Evolutionary conservation across 2,329 filamentous ascomycete species (phyloP).

Genomic region (Nemania sp.): DNA sequence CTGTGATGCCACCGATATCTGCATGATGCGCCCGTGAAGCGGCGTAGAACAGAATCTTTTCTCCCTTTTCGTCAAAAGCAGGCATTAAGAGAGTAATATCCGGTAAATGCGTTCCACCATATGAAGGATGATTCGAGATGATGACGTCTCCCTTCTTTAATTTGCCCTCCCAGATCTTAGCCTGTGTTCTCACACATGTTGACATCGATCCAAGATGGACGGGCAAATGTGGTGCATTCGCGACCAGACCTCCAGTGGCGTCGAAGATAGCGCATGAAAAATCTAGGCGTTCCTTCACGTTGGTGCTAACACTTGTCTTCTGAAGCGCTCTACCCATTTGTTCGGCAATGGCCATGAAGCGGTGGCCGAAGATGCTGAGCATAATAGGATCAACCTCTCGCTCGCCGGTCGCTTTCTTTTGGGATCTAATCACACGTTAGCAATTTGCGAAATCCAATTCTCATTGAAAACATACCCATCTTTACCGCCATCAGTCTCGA

Average conservation of each 20-base stretch:
- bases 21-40: slow-evolving; percentile 85
- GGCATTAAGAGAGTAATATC: slow-evolving; percentile 87
- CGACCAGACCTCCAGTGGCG: slow-evolving; percentile 78
- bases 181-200: slow-evolving; percentile 83
- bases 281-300: slow-evolving; percentile 85
- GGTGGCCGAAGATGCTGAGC: slow-evolving; percentile 82
- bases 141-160: slow-evolving; percentile 84
- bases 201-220: slow-evolving; percentile 88
- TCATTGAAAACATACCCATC: slow-evolving; percentile 53
- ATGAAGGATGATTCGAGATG: slow-evolving; percentile 86
- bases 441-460: slow-evolving; percentile 9
- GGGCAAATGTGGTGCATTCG: slow-evolving; percentile 83
- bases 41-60: slow-evolving; percentile 84
- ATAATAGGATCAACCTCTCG: slow-evolving; percentile 78
- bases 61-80: slow-evolving; percentile 73
- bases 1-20: slow-evolving; percentile 81
- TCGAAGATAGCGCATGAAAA: slow-evolving; percentile 88
- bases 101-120: slow-evolving; percentile 84
- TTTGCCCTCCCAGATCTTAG: slow-evolving; percentile 82
- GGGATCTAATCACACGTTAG: slow-evolving; percentile 45
- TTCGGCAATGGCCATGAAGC: slow-evolving; percentile 88
- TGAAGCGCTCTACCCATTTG: slow-evolving; percentile 85
- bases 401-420: slow-evolving; percentile 47
- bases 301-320: slow-evolving; percentile 83
- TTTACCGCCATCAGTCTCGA: slow-evolving; percentile 67